Evolutionary conservation across 139 green algal genomes (phyloP), one percentile per base, ranked within the genome.

Genomic region (Microglena sp.): DNA sequence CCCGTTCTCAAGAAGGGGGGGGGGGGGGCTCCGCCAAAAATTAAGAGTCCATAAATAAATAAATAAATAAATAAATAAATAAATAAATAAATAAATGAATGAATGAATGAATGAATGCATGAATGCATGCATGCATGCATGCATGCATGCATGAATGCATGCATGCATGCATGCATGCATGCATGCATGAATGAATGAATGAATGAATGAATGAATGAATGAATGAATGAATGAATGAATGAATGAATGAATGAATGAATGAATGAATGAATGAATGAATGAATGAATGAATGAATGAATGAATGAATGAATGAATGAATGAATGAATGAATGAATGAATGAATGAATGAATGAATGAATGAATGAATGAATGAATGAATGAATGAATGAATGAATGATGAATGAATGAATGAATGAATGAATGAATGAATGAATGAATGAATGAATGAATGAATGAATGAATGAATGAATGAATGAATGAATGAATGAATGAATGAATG

Each of bases 91-190:
- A n/a, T n/a, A n/a, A n/a, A n/a, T n/a, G n/a, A n/a, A n/a, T n/a
- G n/a, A n/a, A n/a, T n/a, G n/a, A n/a, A n/a, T n/a, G n/a, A n/a
- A n/a, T n/a, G n/a, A n/a, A n/a, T n/a, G n/a, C n/a, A n/a, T n/a
- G n/a, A n/a, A n/a, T n/a, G 77, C 95, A 92, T 30, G 46, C 60
- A 54, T 26, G 36, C 7, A 28, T 11, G 61, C n/a, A n/a, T n/a
- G n/a, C n/a, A n/a, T n/a, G n/a, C 31, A 30, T 15, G 33, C 29
- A 4, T 22, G 57, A 11, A 31, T 11, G 44, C 36, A 11, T 8
- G 40, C 30, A 27, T 29, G 33, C 30, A 24, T 30, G 45, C n/a
- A 31, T 11, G 44, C 36, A 11, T 8, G 40, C 30, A 27, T 29
- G 33, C 30, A 24, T 30, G 45, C n/a, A 29, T 29, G 30, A 58